phyloP scores from a whole-genome alignment of 2,329 filamentous ascomycete genomes.

The Tympanopsis confertula region DNA sequence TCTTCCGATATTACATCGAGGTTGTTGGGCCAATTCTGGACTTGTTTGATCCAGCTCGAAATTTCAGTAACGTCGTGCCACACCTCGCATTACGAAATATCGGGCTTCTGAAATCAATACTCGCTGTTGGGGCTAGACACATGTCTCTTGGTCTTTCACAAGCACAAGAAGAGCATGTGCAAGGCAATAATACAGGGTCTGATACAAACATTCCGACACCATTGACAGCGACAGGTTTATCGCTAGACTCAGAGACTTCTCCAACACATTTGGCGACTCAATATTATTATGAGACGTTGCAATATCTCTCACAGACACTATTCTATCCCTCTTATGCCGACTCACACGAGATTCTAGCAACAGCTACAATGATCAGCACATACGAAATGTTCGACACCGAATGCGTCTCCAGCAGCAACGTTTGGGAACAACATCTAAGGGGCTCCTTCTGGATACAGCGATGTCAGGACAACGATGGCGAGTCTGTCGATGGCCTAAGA shows the following conservation, averaged over 20 bases:
- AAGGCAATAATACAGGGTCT: too few relatives aligned
- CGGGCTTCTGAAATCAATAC: slow-evolving; percentile 43
- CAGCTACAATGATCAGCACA: slow-evolving; percentile 45
- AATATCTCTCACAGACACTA: slow-evolving; percentile 48
- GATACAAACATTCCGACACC: too few relatives aligned
- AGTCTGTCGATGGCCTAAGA: slow-evolving; percentile 38
- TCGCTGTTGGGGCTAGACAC: slow-evolving; percentile 42
- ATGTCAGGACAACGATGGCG: slow-evolving; percentile 48
- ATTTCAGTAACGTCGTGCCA: slow-evolving; percentile 15
- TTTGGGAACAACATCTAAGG: slow-evolving; percentile 50
- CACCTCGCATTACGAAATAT: slow-evolving; percentile 35
- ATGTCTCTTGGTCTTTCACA: slow-evolving; percentile 11
- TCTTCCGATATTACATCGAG: not conserved
- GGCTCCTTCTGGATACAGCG: slow-evolving; percentile 56
- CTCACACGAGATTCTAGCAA: slow-evolving; percentile 45
- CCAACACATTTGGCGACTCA: slow-evolving; percentile 27
- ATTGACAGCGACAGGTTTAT: too few relatives aligned
- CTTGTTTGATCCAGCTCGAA: slow-evolving; percentile 25
- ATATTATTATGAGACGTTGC: slow-evolving; percentile 52
- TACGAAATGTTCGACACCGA: slow-evolving; percentile 60
- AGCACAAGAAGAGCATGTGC: too few relatives aligned
- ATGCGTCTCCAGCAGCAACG: slow-evolving; percentile 33
- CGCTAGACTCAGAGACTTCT: slow-evolving; percentile 10
- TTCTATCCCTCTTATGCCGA: slow-evolving; percentile 43
- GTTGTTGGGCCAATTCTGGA: slow-evolving; percentile 25